Evolutionary conservation across 768 basidiomycete genomes (phyloP), one percentile per base, ranked within the genome.

Genomic region (Naganishia friedmannii): DNA sequence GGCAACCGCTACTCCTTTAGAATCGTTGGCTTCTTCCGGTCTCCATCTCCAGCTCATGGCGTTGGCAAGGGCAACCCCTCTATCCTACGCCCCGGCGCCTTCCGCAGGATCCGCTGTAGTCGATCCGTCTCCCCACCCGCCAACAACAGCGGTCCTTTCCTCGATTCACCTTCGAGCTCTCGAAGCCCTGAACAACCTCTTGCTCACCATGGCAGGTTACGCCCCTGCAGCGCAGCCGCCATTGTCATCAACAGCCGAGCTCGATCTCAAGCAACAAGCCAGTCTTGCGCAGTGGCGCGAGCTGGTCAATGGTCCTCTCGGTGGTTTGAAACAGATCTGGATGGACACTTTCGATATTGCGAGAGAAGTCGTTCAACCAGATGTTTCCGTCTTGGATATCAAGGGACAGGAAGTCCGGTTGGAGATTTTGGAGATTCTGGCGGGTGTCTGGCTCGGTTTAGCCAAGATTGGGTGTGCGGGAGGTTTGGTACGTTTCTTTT

Each of bases 171-270:
- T 92, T 68, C 85, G 88, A 73, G 90, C 92, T 12, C 84, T 94
- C 31, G 92, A 95, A 78, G 93, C 93, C 76, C 84, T 97, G 56
- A 93, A 91, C 76, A 96, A 97, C 77, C 84, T 93, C 46, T 89
- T 95, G 75, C 83, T 94, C 42, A 88, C 92, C 3, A 84, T 90
- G 15, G 85, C 88, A 2, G 83, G 85, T 0, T 77, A 77, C 42
- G 65, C 78, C 10, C 74, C 78, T 5, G 69, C 73, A 7, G 72
- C 74, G 21, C 80, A 84, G 4, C 82, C 85, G 1, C 84, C 83
- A 65, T 73, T 83, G 31, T 77, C 85, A 13, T 74, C 83, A 15
- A 81, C 82, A 3, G 86, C 89, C 58, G 80, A 82, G 19, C 83
- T 84, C 26, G 83, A 81, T 2, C 89, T 65, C 10, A n/a, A 23